phyloP scores from a whole-genome alignment of 2,329 filamentous ascomycete species.

The Aspergillus floridensis region DNA sequence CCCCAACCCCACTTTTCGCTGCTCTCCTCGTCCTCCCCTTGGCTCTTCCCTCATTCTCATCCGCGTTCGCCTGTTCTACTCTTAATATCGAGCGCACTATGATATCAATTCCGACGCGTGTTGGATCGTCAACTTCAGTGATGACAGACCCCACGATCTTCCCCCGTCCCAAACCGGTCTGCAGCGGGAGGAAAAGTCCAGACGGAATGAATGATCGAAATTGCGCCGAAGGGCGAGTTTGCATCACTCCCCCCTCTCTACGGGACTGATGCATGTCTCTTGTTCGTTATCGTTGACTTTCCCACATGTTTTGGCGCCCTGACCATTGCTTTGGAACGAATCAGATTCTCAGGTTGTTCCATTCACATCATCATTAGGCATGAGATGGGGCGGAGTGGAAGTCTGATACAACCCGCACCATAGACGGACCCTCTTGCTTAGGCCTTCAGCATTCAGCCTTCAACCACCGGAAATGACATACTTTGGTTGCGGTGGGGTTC shows the following conservation, averaged over 20 bases:
- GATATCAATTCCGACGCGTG: not conserved
- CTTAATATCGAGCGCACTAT: not conserved
- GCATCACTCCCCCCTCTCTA: not conserved
- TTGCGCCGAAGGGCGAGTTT: not conserved
- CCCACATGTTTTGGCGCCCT: not conserved
- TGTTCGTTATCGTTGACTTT: not conserved
- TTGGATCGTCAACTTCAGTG: not conserved
- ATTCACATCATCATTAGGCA: not conserved
- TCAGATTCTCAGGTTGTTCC: not conserved
- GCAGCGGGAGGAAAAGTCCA: not conserved
- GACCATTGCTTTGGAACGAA: not conserved
- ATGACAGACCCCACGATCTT: not conserved
- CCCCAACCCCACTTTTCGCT: too few relatives aligned
- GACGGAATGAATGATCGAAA: not conserved
- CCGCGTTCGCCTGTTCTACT: not conserved
- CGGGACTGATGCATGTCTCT: not conserved
- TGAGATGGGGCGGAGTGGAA: not conserved
- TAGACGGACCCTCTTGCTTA: not conserved
- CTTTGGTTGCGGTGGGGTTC: constrained; percentile 10
- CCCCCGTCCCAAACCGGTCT: not conserved
- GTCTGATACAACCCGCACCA: not conserved
- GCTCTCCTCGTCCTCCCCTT: not conserved
- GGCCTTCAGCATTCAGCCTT: not conserved
- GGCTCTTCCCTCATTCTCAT: not conserved
- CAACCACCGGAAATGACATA: not conserved